A percentile compares a stretch with the other conserved stretches of the same genome.
These are phyloP conservation scores for Tetrahymena elliotti DNA, from an alignment of 73 alveolate genomes.

Conservation along the genomic window DNA sequence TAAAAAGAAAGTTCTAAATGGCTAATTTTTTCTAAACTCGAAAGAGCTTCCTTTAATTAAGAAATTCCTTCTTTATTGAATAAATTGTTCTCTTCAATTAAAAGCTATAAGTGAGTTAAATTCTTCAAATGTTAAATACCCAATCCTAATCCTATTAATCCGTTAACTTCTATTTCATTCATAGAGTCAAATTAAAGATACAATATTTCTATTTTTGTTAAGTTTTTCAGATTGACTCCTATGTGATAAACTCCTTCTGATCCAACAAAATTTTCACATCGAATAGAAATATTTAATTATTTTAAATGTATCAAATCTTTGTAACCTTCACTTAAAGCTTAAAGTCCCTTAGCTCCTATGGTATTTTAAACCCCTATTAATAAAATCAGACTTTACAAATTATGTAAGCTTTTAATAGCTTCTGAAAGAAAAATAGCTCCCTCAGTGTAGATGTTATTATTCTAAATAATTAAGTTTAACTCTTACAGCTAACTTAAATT, in stretches of 20 bases:
- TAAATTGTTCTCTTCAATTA: not conserved
- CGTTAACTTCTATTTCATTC: not conserved
- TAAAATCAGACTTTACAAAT: not conserved
- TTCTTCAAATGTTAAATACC: not conserved
- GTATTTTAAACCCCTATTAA: not conserved
- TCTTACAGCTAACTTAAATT: not conserved
- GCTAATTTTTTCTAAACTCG: not conserved
- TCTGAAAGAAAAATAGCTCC: not conserved
- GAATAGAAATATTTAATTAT: not conserved
- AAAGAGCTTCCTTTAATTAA: not conserved
- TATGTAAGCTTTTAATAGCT: not conserved
- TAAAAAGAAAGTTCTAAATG: not conserved
- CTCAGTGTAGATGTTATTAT: not conserved
- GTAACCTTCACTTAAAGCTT: not conserved
- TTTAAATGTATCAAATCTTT: not conserved
- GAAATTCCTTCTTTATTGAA: not conserved
- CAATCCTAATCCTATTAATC: not conserved
- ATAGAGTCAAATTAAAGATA: not conserved
- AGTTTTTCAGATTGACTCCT: not conserved
- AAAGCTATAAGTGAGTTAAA: not conserved
- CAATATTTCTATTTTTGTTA: not conserved
- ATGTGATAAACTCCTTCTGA: not conserved
- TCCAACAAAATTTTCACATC: not conserved
- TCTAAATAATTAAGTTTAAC: not conserved
- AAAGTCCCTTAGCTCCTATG: not conserved